A percentile compares a stretch with the other conserved stretches of the same genome.
phyloP scores from a whole-genome alignment of 176 grass and related monocot species.

The Themeda triandra region DNA sequence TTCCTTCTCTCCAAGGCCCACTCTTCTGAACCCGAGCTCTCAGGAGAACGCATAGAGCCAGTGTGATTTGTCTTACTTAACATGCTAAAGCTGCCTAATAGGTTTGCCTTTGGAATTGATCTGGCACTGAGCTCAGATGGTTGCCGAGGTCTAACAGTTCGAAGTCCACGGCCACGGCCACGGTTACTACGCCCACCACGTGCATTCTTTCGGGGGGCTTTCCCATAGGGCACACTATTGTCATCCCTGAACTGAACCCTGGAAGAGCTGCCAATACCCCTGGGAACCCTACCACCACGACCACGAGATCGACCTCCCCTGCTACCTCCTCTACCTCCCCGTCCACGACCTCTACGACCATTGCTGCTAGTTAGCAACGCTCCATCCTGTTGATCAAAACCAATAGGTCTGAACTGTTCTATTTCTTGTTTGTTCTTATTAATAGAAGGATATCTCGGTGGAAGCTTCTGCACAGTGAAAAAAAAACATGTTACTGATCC shows the following conservation, averaged over 20 bases:
- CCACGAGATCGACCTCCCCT: slow-evolving; percentile 57
- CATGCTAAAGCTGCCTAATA: slow-evolving; percentile 79
- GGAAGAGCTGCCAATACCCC: slow-evolving; percentile 47
- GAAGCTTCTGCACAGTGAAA: slow-evolving; percentile 57
- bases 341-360: slow-evolving; percentile 73
- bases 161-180: slow-evolving; percentile 61
- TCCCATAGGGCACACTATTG: slow-evolving; percentile 25
- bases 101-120: slow-evolving; percentile 57
- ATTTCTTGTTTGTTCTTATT: slow-evolving; percentile 58
- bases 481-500: background rate
- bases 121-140: slow-evolving; percentile 41
- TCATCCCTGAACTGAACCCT: slow-evolving; percentile 36
- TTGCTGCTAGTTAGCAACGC: slow-evolving; percentile 34
- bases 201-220: slow-evolving; percentile 52
- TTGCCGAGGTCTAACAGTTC: slow-evolving; percentile 73
- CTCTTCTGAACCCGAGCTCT: slow-evolving; percentile 75
- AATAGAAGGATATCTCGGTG: slow-evolving; percentile 50
- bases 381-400: slow-evolving; percentile 46
- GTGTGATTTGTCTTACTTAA: slow-evolving; percentile 51
- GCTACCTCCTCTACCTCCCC: slow-evolving; percentile 58
- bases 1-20: slow-evolving; percentile 66
- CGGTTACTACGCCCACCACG: slow-evolving; percentile 54
- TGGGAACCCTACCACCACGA: slow-evolving; percentile 65
- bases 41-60: slow-evolving; percentile 35
- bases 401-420: slow-evolving; percentile 31